Percentiles rank a stretch among this genome's conserved stretches.
Evolutionary conservation across 192 early-diverging fungal genomes (phyloP).

Genomic region (Rhizophagus clarus): DNA sequence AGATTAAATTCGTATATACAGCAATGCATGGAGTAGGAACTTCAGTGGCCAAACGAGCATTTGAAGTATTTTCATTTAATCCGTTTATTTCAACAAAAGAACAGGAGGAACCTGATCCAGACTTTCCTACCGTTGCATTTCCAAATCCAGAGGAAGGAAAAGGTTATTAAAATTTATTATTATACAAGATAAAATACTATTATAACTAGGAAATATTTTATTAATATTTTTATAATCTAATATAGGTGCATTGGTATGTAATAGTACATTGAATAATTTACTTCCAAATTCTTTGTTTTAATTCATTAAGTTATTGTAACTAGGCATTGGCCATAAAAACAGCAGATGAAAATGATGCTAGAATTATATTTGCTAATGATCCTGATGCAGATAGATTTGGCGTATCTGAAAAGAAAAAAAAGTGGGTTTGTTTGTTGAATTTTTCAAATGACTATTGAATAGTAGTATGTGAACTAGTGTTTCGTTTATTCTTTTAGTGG

Average conservation of each 20-base stretch:
- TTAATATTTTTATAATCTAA: neutral
- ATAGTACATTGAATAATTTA: neutral
- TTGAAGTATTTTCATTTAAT: constrained; percentile 71
- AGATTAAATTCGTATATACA: constrained; percentile 81
- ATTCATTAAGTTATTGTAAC: neutral
- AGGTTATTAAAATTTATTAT: constrained; percentile 49
- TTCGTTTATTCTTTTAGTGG: constrained; percentile 38
- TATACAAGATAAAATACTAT: constrained; percentile 43
- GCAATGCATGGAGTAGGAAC: constrained; percentile 96
- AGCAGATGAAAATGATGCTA: constrained; percentile 57
- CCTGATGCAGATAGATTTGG: constrained; percentile 94
- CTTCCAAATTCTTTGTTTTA: neutral
- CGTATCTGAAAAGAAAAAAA: constrained; percentile 75
- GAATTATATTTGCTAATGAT: constrained; percentile 88
- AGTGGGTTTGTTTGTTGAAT: constrained; percentile 17
- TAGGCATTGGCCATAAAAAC: constrained; percentile 67
- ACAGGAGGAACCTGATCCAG: constrained; percentile 82
- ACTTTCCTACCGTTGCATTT: constrained; percentile 88
- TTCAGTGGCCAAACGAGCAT: constrained; percentile 68
- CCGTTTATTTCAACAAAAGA: constrained; percentile 64
- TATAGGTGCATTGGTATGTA: constrained; percentile 23
- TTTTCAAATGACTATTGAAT: neutral
- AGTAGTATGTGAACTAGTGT: neutral
- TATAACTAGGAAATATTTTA: neutral
- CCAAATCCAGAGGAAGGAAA: constrained; percentile 89